Evolutionary conservation across 345 rosid species (phyloP).

Genomic region (Salix viminalis): DNA sequence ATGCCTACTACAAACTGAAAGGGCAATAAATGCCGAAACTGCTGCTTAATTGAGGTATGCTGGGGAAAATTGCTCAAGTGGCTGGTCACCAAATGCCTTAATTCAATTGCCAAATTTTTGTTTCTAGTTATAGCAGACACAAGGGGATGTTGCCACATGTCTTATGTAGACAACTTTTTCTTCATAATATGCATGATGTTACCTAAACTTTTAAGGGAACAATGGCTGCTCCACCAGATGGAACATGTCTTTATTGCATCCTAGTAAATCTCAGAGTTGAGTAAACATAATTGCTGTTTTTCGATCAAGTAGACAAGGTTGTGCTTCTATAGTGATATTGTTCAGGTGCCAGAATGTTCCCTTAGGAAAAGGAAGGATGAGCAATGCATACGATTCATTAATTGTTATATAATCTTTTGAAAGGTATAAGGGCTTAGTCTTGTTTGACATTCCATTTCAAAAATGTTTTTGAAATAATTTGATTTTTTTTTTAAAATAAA

Average conservation of each 20-base stretch:
- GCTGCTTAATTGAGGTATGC: slow-evolving; percentile 1
- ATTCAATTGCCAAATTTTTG: slow-evolving; percentile 17
- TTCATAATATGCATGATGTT: background rate
- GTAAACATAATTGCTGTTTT: slow-evolving; percentile 1
- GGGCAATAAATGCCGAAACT: slow-evolving; percentile 27
- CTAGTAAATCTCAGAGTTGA: slow-evolving; percentile 4
- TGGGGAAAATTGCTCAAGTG: slow-evolving; percentile 11
- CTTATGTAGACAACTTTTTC: background rate
- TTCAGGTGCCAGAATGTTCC: slow-evolving; percentile 12
- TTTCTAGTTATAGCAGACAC: background rate
- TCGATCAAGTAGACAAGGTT: slow-evolving; percentile 7
- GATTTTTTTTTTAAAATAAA: no score
- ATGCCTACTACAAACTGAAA: slow-evolving; percentile 47
- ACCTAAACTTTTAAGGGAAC: background rate
- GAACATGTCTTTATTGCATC: slow-evolving; percentile 9
- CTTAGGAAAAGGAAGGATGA: slow-evolving; percentile 9
- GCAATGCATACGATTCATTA: slow-evolving; percentile 1
- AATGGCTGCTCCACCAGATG: background rate
- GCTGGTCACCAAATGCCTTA: background rate
- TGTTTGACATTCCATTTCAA: no score
- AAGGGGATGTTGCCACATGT: background rate
- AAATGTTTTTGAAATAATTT: no score
- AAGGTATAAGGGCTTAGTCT: background rate
- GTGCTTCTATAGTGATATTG: slow-evolving; percentile 12
- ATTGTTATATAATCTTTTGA: slow-evolving; percentile 16